These are phyloP conservation scores for Exophiala dermatitidis DNA, from an alignment of 2,329 filamentous ascomycete genomes.

Conservation along the genomic window DNA sequence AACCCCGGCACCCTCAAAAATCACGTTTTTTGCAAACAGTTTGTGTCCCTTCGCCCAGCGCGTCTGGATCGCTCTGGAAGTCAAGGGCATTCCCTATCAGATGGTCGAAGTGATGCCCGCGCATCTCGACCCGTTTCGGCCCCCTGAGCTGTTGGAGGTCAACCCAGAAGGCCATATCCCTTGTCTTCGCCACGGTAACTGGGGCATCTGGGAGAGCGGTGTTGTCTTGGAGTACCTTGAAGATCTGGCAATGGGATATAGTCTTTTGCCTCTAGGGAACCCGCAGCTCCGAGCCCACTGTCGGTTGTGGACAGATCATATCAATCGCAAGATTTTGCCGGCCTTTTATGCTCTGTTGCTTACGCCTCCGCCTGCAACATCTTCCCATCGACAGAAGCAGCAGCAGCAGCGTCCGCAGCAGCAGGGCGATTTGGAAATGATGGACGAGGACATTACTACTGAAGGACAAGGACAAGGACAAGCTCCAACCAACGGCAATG, in stretches of 20 bases:
- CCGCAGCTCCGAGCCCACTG: constrained; percentile 64
- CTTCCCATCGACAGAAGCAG: not conserved
- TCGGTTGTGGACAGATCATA: constrained; percentile 73
- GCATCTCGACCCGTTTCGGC: constrained; percentile 60
- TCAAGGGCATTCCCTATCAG: constrained; percentile 70
- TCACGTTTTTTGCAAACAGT: constrained; percentile 75
- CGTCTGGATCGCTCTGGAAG: constrained; percentile 81
- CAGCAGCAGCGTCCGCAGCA: no score
- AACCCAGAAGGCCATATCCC: constrained; percentile 72
- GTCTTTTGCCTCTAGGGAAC: constrained; percentile 56
- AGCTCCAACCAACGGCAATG: not conserved
- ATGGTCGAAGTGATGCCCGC: constrained; percentile 62
- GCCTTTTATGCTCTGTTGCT: constrained; percentile 66
- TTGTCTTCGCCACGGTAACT: constrained; percentile 68
- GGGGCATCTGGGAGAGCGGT: constrained; percentile 73
- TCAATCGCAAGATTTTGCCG: constrained; percentile 69
- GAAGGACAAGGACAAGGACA: constrained; percentile 11
- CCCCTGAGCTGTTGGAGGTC: constrained; percentile 64
- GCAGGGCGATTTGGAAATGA: no score
- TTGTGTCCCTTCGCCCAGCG: constrained; percentile 85
- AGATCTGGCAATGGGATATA: constrained; percentile 55
- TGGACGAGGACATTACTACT: constrained; percentile 3
- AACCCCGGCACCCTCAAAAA: constrained; percentile 51
- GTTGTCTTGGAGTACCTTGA: constrained; percentile 85
- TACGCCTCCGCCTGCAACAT: constrained; percentile 18